A percentile compares a stretch with the other conserved stretches of the same genome.
Evolutionary conservation across 1,284 basidiomycete genomes (phyloP).

Genomic region (Apiotrichum veenhuisii): DNA sequence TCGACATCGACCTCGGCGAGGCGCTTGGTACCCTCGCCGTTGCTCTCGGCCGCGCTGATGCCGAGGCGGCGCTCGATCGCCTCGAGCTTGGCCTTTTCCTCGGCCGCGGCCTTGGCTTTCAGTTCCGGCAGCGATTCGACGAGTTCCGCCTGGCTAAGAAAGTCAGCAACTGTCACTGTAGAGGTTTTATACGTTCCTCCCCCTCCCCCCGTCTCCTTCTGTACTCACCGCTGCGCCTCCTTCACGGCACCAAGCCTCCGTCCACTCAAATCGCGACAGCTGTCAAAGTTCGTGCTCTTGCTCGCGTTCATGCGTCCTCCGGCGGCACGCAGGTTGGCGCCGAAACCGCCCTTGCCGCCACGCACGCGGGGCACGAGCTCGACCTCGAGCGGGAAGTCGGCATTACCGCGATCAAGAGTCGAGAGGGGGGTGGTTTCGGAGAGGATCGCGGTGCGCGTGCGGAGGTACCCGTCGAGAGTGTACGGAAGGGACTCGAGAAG

Average conservation of each 20-base stretch:
- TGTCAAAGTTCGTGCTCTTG: slow-evolving; percentile 92
- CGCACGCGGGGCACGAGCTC: slow-evolving; percentile 55
- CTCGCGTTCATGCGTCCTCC: slow-evolving; percentile 96
- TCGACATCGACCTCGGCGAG: slow-evolving; percentile 53
- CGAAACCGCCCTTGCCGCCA: slow-evolving; percentile 97
- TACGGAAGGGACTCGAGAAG: no score
- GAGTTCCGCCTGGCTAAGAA: slow-evolving; percentile 74
- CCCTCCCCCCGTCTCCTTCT: not conserved
- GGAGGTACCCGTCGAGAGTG: slow-evolving; percentile 33
- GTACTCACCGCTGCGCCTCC: slow-evolving; percentile 79
- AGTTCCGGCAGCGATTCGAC: slow-evolving; percentile 80
- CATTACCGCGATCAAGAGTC: slow-evolving; percentile 16
- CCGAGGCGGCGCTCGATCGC: slow-evolving; percentile 75
- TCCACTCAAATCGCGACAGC: slow-evolving; percentile 88
- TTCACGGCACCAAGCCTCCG: slow-evolving; percentile 88
- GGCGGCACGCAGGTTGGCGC: slow-evolving; percentile 89
- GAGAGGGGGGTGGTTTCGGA: slow-evolving; percentile 18
- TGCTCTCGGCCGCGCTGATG: slow-evolving; percentile 50
- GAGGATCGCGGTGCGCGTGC: slow-evolving; percentile 30
- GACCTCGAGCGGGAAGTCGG: slow-evolving; percentile 33
- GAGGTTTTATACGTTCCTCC: no score
- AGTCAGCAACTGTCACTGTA: no score
- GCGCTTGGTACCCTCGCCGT: slow-evolving; percentile 32
- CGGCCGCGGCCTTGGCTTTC: slow-evolving; percentile 71
- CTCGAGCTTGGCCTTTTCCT: slow-evolving; percentile 80